Evolutionary conservation across 1,139 yeast species (phyloP), one percentile per base, ranked within the genome.

Genomic region (Citeromyces hawaiiensis): DNA sequence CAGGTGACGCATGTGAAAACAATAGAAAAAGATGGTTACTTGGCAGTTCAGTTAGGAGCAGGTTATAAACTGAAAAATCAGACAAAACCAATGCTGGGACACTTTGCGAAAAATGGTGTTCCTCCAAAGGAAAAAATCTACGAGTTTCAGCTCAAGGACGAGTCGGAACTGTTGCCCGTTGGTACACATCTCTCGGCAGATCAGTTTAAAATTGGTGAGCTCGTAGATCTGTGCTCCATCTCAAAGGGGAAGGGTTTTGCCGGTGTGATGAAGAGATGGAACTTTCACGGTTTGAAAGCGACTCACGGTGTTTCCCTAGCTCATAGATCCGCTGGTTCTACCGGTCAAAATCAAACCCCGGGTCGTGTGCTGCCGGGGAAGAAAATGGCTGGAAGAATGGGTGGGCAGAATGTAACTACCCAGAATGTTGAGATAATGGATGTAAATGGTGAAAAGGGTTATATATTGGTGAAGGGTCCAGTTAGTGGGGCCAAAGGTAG

Each of bases 321-420:
- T 31, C 97, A 91, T 59, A 81, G 99, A 70, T 80, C 88, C 41
- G 95, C 94, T 50, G 99, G 99, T 71, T 88, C 96, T 36, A 87
- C 82, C 56, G 99, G 99, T 70, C 83, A 83, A 62, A 82, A 85
- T 57, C 91, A 88, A 56, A 82, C 82, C 47, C 98, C 98, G 3
- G 97, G 96, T 55, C 81, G 99, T 66, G 87, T 87, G 41, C 68
- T 87, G 47, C 97, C 97, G 13, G 97, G 96, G 32, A 88, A 86
- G 67, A 91, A 87, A 63, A 88, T 93, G 97, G 94, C 98, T 27
- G 98, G 98, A 48, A 83, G 85, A 61, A 82, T 88, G 94, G 98
- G 98, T 48, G 77, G 73, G 45, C 68, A 72, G 43, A 70, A 67
- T 50, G 72, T 75, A 47, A 91, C 98, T 4, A 74, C 77, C 30